Conservation (phyloP, 2,329 filamentous ascomycete species). For the Fusarium devonianum region DNA sequence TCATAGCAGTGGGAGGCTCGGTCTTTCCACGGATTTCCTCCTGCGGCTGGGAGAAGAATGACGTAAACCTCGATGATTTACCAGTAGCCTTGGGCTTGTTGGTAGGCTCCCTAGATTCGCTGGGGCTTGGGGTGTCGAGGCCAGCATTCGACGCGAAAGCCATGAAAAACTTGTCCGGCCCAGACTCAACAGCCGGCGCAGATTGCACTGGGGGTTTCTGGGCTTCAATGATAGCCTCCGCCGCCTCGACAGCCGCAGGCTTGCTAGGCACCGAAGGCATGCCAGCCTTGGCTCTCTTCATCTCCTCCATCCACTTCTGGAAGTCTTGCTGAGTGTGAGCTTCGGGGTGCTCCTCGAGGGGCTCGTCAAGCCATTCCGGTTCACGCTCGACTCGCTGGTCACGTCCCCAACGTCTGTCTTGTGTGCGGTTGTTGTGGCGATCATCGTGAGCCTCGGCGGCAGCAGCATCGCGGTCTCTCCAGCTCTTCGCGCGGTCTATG, state of each 20-base stretch:
- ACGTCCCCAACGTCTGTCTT: conserved; percentile 62
- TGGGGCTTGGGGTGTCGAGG: conserved; percentile 60
- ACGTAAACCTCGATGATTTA: conserved; percentile 86
- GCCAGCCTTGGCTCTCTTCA: conserved; percentile 72
- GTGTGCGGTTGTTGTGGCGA: conserved; percentile 59
- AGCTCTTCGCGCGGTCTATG: conserved; percentile 66
- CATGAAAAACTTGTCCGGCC: conserved; percentile 80
- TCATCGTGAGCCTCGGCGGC: conserved; percentile 56
- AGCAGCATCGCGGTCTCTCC: conserved; percentile 62
- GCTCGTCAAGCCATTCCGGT: conserved; percentile 88
- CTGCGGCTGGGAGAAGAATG: conserved; percentile 67
- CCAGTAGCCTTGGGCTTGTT: conserved; percentile 61
- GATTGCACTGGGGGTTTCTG: conserved; percentile 65
- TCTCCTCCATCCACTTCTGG: conserved; percentile 90
- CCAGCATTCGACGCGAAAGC: conserved; percentile 54
- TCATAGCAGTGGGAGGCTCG: conserved; percentile 56
- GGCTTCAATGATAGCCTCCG: conserved; percentile 51
- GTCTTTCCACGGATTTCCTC: conserved; percentile 61
- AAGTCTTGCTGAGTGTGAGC: conserved; percentile 89
- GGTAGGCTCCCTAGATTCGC: conserved; percentile 54
- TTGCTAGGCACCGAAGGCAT: conserved; percentile 48
- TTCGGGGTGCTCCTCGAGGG: conserved; percentile 71
- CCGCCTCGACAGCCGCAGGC: conserved; percentile 43
- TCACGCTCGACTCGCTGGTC: conserved; percentile 75
- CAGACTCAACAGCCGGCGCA: conserved; percentile 69